phyloP scores from a whole-genome alignment of 495 filamentous ascomycete species.

The Venustampulla echinocandica region DNA sequence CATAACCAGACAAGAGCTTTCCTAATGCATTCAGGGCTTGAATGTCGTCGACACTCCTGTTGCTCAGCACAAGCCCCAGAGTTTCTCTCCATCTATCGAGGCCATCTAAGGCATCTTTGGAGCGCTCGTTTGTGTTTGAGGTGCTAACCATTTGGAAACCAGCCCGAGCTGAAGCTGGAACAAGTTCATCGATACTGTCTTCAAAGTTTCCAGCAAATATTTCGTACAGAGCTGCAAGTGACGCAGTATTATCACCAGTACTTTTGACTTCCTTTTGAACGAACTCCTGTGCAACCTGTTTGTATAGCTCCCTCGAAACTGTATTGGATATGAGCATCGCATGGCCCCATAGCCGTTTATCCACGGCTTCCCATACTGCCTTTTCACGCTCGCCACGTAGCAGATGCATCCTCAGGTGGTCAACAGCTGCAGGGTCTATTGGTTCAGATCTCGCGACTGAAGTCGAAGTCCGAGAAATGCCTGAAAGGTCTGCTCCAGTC shows the following conservation, averaged over 20 bases:
- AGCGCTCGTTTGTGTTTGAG: constrained; percentile 46
- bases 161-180: constrained; percentile 86
- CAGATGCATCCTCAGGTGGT: constrained; percentile 58
- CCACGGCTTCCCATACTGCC: constrained; percentile 90
- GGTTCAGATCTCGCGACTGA: constrained; percentile 42
- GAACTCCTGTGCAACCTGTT: constrained; percentile 89
- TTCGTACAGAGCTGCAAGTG: constrained; percentile 83
- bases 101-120: constrained; percentile 70
- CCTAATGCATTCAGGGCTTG: constrained; percentile 73
- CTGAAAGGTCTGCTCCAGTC: constrained; percentile 24
- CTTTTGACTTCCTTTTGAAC: constrained; percentile 85
- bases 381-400: constrained; percentile 78
- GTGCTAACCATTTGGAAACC: constrained; percentile 84
- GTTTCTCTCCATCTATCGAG: constrained; percentile 93
- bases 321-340: constrained; percentile 88
- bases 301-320: constrained; percentile 59
- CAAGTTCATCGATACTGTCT: constrained; percentile 91
- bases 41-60: constrained; percentile 71
- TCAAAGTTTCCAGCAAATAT: constrained; percentile 90
- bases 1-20: constrained; percentile 76
- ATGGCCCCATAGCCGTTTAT: constrained; percentile 90
- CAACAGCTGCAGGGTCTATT: constrained; percentile 55
- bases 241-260: constrained; percentile 64
- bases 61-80: constrained; percentile 72
- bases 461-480: constrained; percentile 15